Evolutionary conservation across 495 filamentous ascomycete species (phyloP), one percentile per base, ranked within the genome.

Genomic region (Annulohypoxylon stygium): DNA sequence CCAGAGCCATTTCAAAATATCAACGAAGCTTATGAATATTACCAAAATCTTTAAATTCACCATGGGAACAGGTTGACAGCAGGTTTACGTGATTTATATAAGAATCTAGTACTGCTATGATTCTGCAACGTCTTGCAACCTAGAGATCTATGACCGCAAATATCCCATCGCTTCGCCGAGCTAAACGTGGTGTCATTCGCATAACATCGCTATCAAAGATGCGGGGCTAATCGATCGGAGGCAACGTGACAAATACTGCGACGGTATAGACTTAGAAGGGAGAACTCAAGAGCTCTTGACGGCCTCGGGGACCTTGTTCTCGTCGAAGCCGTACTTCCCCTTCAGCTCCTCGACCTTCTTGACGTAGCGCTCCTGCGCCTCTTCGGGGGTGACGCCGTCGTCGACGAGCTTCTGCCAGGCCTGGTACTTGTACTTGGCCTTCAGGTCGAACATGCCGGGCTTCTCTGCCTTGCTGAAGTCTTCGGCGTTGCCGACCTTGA

Each of bases 351-450:
- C 88, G 67, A 95, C 89, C 69, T 90, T 78, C 79, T 86, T 79
- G 73, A 96, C 90, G 80, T 97, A 97, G 69, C 88, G 83, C 78
- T 87, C 87, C 88, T 95, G 89, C 8, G 93, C 92, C 63, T 90
- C 79, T 69, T 88, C 83, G 45, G 84, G 64, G 53, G 83, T 87
- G 58, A 90, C 79, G 57, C 86, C 86, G 58, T 90, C 87, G 25
- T 90, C 81, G 69, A 87, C 81, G 65, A 89, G 66, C 65, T 88
- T 85, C 80, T 90, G 78, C 93, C 93, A 97, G 18, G 90, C 90
- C 37, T 86, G 85, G 83, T 89, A 87, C 86, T 95, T 96, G 70
- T 89, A 89, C 83, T 94, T 95, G 81, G 82, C 89, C 83, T 92
- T 87, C 45, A 88, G 61, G 76, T 87, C 83, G 72, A 87, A 88